Evolutionary conservation across 192 early-diverging fungal genomes (phyloP).

Genomic region (Coemansia sp.): DNA sequence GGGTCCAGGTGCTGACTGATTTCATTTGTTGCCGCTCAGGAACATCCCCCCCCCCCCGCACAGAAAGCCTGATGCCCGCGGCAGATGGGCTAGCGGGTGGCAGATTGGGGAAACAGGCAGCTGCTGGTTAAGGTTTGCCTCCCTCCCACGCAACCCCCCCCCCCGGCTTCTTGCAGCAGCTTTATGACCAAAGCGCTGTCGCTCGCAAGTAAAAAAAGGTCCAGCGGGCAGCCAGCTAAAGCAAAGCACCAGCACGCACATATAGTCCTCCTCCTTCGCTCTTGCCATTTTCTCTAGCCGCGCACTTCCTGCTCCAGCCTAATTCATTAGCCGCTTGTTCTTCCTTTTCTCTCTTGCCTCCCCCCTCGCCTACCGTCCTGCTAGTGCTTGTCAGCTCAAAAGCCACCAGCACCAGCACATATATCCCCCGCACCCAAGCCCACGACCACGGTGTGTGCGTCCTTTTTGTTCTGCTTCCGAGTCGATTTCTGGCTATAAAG

Average conservation of each 20-base stretch:
- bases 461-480: neutral
- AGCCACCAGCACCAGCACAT: neutral
- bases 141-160: constrained; percentile 4
- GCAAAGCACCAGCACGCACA: constrained; percentile 1
- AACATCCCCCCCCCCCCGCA: constrained; percentile 1
- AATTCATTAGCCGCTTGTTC: constrained; percentile 10
- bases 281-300: neutral
- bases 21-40: constrained; percentile 3
- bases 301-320: constrained; percentile 1
- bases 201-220: constrained; percentile 1
- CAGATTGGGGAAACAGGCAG: neutral
- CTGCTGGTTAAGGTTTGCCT: constrained; percentile 15
- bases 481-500: constrained; percentile 5
- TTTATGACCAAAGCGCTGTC: constrained; percentile 10
- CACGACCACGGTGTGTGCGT: neutral
- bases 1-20: constrained; percentile 15
- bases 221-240: neutral
- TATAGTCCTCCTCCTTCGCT: neutral
- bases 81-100: constrained; percentile 1
- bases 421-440: neutral
- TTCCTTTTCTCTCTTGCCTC: neutral
- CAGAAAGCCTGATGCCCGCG: neutral
- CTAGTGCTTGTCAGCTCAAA: neutral
- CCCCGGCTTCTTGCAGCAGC: neutral
- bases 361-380: neutral